Conservation (phyloP, 1,139 yeast species). For the Pichia sp. region DNA sequence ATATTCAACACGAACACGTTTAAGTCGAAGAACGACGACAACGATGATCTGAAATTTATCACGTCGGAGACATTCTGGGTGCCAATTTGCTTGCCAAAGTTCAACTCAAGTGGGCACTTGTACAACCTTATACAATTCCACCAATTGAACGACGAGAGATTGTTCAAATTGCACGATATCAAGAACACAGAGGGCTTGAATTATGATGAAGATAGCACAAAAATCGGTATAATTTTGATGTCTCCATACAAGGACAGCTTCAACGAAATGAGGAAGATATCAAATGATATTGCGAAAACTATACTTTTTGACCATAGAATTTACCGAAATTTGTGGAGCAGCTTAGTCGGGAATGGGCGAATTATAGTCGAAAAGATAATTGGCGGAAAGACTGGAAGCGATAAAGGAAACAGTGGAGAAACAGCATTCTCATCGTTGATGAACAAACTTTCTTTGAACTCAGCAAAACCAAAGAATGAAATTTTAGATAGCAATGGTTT, state of each 20-base stretch:
- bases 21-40: slow-evolving; percentile 25
- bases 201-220: slow-evolving; percentile 24
- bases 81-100: slow-evolving; percentile 88
- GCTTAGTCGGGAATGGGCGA: slow-evolving; percentile 26
- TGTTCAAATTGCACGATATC: slow-evolving; percentile 28
- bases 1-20: slow-evolving; percentile 52
- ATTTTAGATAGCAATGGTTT: slow-evolving; percentile 43
- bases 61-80: slow-evolving; percentile 78
- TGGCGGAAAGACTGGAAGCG: background rate
- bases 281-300: slow-evolving; percentile 48
- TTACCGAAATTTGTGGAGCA: slow-evolving; percentile 30
- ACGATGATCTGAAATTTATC: slow-evolving; percentile 21
- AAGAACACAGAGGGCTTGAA: background rate
- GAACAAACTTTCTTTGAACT: background rate
- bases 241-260: slow-evolving; percentile 84
- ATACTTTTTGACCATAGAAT: slow-evolving; percentile 32
- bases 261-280: slow-evolving; percentile 63
- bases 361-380: slow-evolving; percentile 13
- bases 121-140: slow-evolving; percentile 73
- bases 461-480: slow-evolving; percentile 19
- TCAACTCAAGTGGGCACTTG: slow-evolving; percentile 82
- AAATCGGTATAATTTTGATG: slow-evolving; percentile 63
- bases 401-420: slow-evolving; percentile 18
- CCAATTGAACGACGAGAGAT: slow-evolving; percentile 33
- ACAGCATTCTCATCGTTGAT: slow-evolving; percentile 11